phyloP scores from a whole-genome alignment of 345 rosid genomes.

The Turritis glabra region DNA sequence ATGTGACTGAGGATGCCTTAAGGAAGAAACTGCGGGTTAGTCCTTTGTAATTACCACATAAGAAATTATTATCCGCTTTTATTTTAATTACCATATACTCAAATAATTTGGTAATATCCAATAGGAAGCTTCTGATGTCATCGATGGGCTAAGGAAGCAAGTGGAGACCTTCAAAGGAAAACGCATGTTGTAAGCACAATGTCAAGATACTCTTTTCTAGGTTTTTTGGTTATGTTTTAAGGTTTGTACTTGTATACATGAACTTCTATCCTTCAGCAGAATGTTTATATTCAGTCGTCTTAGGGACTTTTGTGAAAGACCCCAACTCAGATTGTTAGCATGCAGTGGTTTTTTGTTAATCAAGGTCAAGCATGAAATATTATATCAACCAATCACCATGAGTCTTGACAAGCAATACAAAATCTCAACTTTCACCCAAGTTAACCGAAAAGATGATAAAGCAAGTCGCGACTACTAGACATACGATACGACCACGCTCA shows the following conservation, averaged over 20 bases:
- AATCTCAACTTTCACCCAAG: not conserved
- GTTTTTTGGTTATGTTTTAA: not conserved
- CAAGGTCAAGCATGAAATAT: not conserved
- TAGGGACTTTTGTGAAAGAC: not conserved
- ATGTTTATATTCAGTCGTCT: not conserved
- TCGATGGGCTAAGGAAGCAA: constrained; percentile 12
- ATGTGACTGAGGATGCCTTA: constrained; percentile 39
- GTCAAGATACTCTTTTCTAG: not conserved
- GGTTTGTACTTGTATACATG: not conserved
- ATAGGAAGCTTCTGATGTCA: constrained; percentile 14
- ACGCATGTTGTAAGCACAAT: not conserved
- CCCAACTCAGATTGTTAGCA: not conserved
- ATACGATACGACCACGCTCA: not conserved
- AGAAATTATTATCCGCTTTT: not conserved
- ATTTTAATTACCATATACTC: not conserved
- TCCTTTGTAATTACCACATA: not conserved
- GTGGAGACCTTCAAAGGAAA: constrained; percentile 3
- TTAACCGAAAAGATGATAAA: not conserved
- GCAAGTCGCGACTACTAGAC: not conserved
- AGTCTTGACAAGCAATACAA: not conserved
- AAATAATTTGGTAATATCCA: constrained; percentile 18
- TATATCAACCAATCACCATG: not conserved
- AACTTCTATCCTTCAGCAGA: not conserved
- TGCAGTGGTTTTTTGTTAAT: not conserved
- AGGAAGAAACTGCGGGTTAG: constrained; percentile 45